These are phyloP conservation scores for Capronia epimyces DNA, from an alignment of 2,329 filamentous ascomycete genomes.

Conservation along the genomic window DNA sequence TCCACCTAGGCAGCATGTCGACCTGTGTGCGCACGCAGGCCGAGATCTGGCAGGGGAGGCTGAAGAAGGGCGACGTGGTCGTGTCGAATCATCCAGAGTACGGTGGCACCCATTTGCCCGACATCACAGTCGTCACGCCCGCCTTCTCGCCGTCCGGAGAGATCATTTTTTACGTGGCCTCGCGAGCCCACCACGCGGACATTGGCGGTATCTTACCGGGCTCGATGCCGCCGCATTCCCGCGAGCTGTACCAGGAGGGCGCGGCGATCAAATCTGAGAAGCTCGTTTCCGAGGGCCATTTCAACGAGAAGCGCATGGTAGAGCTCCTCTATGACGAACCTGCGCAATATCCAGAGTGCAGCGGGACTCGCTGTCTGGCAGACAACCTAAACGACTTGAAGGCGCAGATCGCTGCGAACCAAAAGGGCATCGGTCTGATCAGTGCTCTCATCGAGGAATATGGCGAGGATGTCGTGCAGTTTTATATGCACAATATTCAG, in stretches of 20 bases:
- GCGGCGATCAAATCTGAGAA: slow-evolving; percentile 61
- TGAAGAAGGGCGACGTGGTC: slow-evolving; percentile 74
- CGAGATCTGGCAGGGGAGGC: slow-evolving; percentile 70
- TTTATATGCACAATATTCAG: slow-evolving; percentile 80
- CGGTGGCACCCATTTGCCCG: slow-evolving; percentile 75
- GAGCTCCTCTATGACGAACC: slow-evolving; percentile 69
- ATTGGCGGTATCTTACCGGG: slow-evolving; percentile 79
- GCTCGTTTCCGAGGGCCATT: slow-evolving; percentile 46
- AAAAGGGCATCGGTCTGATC: slow-evolving; percentile 77
- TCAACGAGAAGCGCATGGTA: slow-evolving; percentile 70
- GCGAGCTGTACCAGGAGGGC: slow-evolving; percentile 60
- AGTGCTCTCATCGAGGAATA: slow-evolving; percentile 70
- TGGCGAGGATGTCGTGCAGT: slow-evolving; percentile 68
- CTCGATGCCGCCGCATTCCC: slow-evolving; percentile 75
- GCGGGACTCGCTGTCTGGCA: slow-evolving; percentile 68
- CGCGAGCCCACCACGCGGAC: slow-evolving; percentile 74
- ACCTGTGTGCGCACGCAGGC: slow-evolving; percentile 71
- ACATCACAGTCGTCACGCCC: slow-evolving; percentile 76
- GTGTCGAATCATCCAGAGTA: slow-evolving; percentile 81
- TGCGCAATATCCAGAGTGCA: slow-evolving; percentile 67
- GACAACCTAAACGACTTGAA: slow-evolving; percentile 85
- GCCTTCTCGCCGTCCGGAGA: slow-evolving; percentile 60
- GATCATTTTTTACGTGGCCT: slow-evolving; percentile 77
- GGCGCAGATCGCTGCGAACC: slow-evolving; percentile 80
- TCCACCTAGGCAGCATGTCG: slow-evolving; percentile 74